Evolutionary conservation across 805 yeast species (phyloP), one percentile per base, ranked within the genome.

Genomic region (Sungouiella blattae): DNA sequence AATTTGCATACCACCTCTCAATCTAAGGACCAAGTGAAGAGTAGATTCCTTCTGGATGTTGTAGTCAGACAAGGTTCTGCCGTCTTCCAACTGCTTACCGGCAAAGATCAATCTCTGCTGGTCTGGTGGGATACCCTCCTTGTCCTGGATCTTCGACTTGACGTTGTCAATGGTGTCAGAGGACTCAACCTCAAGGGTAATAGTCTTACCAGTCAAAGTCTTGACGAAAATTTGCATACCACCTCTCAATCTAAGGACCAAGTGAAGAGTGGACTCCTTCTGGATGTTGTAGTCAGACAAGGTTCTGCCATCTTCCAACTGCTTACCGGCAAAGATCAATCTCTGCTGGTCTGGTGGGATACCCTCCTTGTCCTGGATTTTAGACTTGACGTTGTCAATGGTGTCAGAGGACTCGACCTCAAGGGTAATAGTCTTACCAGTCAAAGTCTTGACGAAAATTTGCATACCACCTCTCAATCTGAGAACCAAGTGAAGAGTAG

Each of bases 371-470:
- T 63, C 68, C 43, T 67, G 69, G 28, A 64, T 62, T 53, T 66
- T 64, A 20, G 67, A 55, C 56, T 64, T 66, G 47, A 89, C 96
- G 60, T 87, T 87, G 79, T 88, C 96, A 64, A 91, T 87, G 47
- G 96, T 87, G 78, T 89, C 97, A 43, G 96, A 87, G 47, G 97
- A 87, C 76, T 89, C 96, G 53, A 88, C 97, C 77, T 89, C 97
- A 52, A 89, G 80, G 67, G 97, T 89, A 43, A 76, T 75, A 26
- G 80, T 76, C 63, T 75, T 76, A 59, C 81, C 81, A 18, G 81
- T 76, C 50, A 76, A 64, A 24, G 80, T 75, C 58, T 75, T 75
- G 39, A 55, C 61, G 42, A 53, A 54, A 33, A 55, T 55, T 44
- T 56, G 61, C 60, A 55, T 55, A 28, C 33, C 33, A 78, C 91